Evolutionary conservation across 1,284 basidiomycete species (phyloP), one percentile per base, ranked within the genome.

Genomic region (Tilletiaria anomala): DNA sequence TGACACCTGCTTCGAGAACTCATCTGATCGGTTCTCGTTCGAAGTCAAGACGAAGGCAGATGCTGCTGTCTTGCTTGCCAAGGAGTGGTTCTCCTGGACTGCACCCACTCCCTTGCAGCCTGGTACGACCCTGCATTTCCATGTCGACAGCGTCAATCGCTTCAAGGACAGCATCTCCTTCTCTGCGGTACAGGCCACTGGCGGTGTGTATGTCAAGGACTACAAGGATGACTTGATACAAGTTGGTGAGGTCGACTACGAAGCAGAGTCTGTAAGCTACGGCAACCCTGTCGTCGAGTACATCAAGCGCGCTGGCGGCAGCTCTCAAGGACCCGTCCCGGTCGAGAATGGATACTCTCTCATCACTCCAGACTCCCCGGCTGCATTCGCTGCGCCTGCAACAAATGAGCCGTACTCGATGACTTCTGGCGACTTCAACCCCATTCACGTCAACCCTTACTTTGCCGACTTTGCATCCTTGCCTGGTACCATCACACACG

Each of bases 371-470:
- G 56, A 50, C 24, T 37, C 57, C n/a, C 36, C 54, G 26, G 43
- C 48, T 40, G 43, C 47, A 10, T 61, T 58, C 17, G 45, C 54
- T n/a, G 58, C 58, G 21, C 69, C 89, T 14, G 72, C 83, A 32
- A 84, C 84, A 42, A 96, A 97, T 68, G 72, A 93, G 70, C 82
- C 88, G 3, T 96, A 96, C 73, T 94, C 88, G 4, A 80, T 82
- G 68, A 78, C 89, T 45, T 96, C 91, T 2, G 89, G 91, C 37
- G 93, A 97, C 70, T 96, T 86, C 75, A 96, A 76, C 69, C 82
- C 84, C n/a, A 93, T 97, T 56, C 93, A 97, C 70, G 75, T 93
- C 70, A 96, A 97, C 71, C 93, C 91, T 0, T 96, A 96, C 75
- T 96, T 97, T 73, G 78, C 91, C 20, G 82, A 87, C 67, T 87